Conservation (phyloP, 1,284 basidiomycete genomes). For the Takashimella koratensis region DNA sequence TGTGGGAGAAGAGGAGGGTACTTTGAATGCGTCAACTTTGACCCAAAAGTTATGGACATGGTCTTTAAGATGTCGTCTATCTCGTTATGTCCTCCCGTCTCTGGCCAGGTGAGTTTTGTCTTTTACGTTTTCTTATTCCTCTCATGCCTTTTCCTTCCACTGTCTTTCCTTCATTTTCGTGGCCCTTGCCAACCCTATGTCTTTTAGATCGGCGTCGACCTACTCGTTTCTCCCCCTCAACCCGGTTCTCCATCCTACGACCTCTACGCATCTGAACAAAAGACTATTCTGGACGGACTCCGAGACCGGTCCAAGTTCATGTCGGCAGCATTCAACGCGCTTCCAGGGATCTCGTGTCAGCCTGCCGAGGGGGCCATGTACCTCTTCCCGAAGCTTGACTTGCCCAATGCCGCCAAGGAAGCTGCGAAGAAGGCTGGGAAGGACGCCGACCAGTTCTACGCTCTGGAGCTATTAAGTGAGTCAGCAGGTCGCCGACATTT, state of each 20-base stretch:
- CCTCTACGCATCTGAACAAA: constrained; percentile 72
- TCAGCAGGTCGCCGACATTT: not conserved
- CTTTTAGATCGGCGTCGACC: constrained; percentile 72
- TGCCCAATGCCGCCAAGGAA: constrained; percentile 64
- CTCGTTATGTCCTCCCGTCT: constrained; percentile 73
- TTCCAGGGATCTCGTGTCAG: constrained; percentile 77
- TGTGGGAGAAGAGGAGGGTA: constrained; percentile 90
- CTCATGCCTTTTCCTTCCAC: not conserved
- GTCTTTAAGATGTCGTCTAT: constrained; percentile 90
- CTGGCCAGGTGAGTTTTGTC: constrained; percentile 53
- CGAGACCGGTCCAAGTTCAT: constrained; percentile 64
- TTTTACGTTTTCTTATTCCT: too few relatives aligned
- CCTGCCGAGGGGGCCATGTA: constrained; percentile 77
- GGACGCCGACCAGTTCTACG: constrained; percentile 77
- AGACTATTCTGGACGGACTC: constrained; percentile 66
- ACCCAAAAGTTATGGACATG: constrained; percentile 65
- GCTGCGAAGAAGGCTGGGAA: constrained; percentile 66
- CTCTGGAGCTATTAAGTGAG: constrained; percentile 62
- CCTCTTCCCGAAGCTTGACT: constrained; percentile 66
- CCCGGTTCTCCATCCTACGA: constrained; percentile 66
- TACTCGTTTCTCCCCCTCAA: constrained; percentile 75
- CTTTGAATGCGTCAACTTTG: constrained; percentile 78
- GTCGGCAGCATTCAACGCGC: constrained; percentile 64
- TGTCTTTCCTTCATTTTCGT: too few relatives aligned
- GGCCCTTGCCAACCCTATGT: too few relatives aligned